Conservation (phyloP, 495 filamentous ascomycete genomes). For the Aspergillus nidulans region DNA sequence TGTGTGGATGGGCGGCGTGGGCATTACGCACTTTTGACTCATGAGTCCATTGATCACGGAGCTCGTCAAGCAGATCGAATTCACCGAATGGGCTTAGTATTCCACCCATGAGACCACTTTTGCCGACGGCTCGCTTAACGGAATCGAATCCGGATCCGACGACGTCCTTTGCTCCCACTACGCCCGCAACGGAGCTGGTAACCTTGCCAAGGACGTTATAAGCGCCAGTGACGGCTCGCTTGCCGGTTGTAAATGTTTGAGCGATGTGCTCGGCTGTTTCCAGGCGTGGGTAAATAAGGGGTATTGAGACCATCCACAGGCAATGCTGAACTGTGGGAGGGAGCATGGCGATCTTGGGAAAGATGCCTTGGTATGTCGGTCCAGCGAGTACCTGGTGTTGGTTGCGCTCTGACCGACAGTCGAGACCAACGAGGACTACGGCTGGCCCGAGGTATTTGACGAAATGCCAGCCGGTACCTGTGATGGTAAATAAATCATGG, state of each 20-base stretch:
- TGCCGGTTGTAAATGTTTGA: conserved; percentile 87
- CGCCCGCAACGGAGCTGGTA: conserved; percentile 85
- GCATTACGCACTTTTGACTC: conserved; percentile 78
- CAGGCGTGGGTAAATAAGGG: conserved; percentile 83
- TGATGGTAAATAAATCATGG: conserved; percentile 91
- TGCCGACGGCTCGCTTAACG: conserved; percentile 94
- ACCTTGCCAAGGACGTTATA: conserved; percentile 95
- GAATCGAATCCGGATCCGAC: conserved; percentile 87
- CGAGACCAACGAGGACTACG: conserved; percentile 82
- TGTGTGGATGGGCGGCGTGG: not conserved
- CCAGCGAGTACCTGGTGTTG: conserved; percentile 91
- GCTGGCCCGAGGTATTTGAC: conserved; percentile 92
- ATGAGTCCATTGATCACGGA: conserved; percentile 97
- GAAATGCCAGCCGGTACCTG: conserved; percentile 96
- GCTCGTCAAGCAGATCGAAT: conserved; percentile 87
- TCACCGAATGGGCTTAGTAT: conserved; percentile 97
- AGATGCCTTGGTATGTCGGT: conserved; percentile 93
- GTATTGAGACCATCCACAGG: conserved; percentile 89
- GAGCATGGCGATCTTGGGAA: conserved; percentile 91
- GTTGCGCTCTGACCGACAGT: conserved; percentile 87
- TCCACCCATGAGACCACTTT: conserved; percentile 87
- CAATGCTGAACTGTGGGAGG: conserved; percentile 92
- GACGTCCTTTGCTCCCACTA: conserved; percentile 88
- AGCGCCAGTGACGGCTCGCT: conserved; percentile 89
- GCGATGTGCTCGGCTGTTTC: conserved; percentile 87